Percentiles rank a stretch among this genome's conserved stretches.
These are phyloP conservation scores for Ophiostoma fasciatum DNA, from an alignment of 2,329 filamentous ascomycete genomes.

Conservation along the genomic window DNA sequence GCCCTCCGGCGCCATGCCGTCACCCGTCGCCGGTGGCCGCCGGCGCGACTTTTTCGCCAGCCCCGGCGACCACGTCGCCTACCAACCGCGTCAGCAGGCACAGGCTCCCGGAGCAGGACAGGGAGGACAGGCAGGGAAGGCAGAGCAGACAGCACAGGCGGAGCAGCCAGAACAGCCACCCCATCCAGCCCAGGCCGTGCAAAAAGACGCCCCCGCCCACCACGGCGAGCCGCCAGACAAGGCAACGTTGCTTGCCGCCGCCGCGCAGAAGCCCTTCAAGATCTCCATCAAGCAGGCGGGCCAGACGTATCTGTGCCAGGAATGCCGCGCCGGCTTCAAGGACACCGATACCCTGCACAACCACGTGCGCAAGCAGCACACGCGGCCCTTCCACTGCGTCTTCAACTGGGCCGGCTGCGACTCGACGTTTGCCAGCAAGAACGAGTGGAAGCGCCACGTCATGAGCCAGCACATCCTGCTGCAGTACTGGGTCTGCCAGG, in stretches of 20 bases:
- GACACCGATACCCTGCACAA: slow-evolving; percentile 29
- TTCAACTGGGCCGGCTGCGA: slow-evolving; percentile 65
- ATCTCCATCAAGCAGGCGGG: slow-evolving; percentile 11
- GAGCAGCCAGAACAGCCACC: no score
- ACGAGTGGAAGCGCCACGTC: slow-evolving; percentile 92
- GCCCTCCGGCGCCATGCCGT: slow-evolving; percentile 3
- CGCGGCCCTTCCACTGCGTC: slow-evolving; percentile 57
- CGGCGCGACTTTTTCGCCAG: no score
- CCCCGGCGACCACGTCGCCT: no score
- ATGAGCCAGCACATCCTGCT: slow-evolving; percentile 66
- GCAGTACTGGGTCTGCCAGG: slow-evolving; percentile 62
- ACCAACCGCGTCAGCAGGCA: no score
- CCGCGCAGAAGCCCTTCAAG: slow-evolving; percentile 11
- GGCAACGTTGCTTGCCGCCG: slow-evolving; percentile 4
- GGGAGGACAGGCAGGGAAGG: no score
- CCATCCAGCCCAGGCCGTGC: neutral
- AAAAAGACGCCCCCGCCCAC: neutral
- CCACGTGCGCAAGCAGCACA: slow-evolving; percentile 38
- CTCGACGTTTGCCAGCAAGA: slow-evolving; percentile 65
- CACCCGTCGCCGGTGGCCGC: no score
- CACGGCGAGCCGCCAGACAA: slow-evolving; percentile 1
- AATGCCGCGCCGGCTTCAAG: slow-evolving; percentile 28
- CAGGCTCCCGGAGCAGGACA: no score
- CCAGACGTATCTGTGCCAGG: slow-evolving; percentile 17
- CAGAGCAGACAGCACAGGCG: no score